Evolutionary conservation across 2,329 filamentous ascomycete genomes (phyloP).

Genomic region (Periconia macrospinosa): DNA sequence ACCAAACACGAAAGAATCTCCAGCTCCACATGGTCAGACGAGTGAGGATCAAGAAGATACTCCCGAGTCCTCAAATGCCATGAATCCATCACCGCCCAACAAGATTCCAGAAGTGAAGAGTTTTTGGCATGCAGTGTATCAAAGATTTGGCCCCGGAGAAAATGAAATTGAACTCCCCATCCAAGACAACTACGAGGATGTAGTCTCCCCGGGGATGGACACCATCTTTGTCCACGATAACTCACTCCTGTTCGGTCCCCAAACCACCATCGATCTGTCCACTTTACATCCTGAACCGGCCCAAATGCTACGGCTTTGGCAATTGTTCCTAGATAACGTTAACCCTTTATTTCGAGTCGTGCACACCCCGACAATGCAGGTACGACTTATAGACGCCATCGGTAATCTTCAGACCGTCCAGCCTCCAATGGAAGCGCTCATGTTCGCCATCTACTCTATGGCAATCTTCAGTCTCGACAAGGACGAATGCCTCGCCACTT

Average conservation of each 20-base stretch:
- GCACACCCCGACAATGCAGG: constrained; percentile 47
- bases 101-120: constrained; percentile 39
- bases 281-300: constrained; percentile 66
- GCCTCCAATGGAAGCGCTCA: constrained; percentile 59
- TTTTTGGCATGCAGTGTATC: constrained; percentile 51
- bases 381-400: constrained; percentile 63
- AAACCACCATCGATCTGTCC: constrained; percentile 61
- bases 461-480: constrained; percentile 57
- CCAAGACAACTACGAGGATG: constrained; percentile 18
- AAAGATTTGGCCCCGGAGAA: constrained; percentile 26
- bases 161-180: neutral
- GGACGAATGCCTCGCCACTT: constrained; percentile 55
- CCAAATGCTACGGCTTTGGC: constrained; percentile 72
- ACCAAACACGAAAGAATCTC: constrained; percentile 15
- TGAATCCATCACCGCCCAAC: constrained; percentile 27
- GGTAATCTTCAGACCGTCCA: constrained; percentile 54
- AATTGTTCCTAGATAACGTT: constrained; percentile 63
- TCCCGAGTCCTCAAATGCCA: constrained; percentile 3
- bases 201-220: neutral
- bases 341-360: constrained; percentile 33
- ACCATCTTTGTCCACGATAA: constrained; percentile 45
- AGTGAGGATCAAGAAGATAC: constrained; percentile 3
- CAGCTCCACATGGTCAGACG: constrained; percentile 9
- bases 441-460: constrained; percentile 39
- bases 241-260: constrained; percentile 56